A percentile compares a stretch with the other conserved stretches of the same genome.
Conservation (phyloP, 257 asterid species). For the Gynochthodes officinalis region DNA sequence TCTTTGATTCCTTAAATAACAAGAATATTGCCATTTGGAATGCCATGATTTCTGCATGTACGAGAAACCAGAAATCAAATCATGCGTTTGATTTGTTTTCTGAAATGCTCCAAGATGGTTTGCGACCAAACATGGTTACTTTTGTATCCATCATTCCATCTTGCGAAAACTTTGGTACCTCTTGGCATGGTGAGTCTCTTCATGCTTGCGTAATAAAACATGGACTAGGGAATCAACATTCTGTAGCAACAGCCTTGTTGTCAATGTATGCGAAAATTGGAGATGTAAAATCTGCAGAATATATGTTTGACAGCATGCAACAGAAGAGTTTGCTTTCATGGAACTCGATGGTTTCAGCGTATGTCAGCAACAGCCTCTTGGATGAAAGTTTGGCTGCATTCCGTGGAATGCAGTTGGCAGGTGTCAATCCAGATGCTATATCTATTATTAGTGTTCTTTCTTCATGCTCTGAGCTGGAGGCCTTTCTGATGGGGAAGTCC, state of each 20-base stretch:
- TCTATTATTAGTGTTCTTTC: conserved; percentile 48
- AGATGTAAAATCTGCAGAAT: conserved; percentile 42
- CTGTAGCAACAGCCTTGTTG: conserved; percentile 49
- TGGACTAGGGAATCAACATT: conserved; percentile 43
- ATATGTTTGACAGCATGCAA: conserved; percentile 29
- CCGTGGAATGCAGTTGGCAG: conserved; percentile 49
- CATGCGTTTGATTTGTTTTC: conserved; percentile 36
- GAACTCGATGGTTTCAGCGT: conserved; percentile 67
- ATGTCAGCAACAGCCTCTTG: conserved; percentile 34
- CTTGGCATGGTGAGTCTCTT: conserved; percentile 31
- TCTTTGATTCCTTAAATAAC: conserved; percentile 29
- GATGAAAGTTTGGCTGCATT: conserved; percentile 38
- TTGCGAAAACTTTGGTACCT: conserved; percentile 31
- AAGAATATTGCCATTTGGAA: conserved; percentile 46
- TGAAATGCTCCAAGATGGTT: conserved; percentile 30
- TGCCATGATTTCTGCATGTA: conserved; percentile 52
- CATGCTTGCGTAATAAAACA: conserved; percentile 45
- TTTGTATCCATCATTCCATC: conserved; percentile 62
- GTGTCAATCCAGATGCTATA: conserved; percentile 50
- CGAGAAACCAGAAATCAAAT: conserved; percentile 31
- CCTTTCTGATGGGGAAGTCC: conserved; percentile 49
- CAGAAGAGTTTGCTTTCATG: conserved; percentile 38
- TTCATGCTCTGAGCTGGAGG: conserved; percentile 46
- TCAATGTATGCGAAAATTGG: conserved; percentile 55
- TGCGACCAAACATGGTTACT: conserved; percentile 45